Conservation (phyloP, 225 moss, liverwort and hornwort species). For the Polytrichum commune region DNA sequence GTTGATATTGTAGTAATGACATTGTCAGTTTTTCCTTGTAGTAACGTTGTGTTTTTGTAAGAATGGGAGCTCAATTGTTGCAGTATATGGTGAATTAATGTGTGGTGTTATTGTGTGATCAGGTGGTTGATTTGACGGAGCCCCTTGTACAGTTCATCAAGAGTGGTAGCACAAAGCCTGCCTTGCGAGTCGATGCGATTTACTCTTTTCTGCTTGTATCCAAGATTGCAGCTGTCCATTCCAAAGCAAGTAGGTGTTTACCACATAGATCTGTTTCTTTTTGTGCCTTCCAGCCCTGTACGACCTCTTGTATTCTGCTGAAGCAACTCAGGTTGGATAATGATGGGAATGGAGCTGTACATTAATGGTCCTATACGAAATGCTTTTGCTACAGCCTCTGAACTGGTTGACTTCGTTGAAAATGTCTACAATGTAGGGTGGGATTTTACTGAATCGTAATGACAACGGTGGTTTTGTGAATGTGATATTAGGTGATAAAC, state of each 20-base stretch:
- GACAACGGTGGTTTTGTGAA: neutral
- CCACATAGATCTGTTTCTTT: neutral
- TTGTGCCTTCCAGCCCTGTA: neutral
- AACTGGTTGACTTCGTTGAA: too few relatives aligned
- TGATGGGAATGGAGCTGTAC: too few relatives aligned
- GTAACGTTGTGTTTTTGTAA: neutral
- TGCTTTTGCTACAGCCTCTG: too few relatives aligned
- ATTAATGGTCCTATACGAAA: too few relatives aligned
- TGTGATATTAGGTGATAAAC: conserved; percentile 64
- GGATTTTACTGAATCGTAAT: too few relatives aligned
- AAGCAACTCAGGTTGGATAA: too few relatives aligned
- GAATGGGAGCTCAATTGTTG: neutral
- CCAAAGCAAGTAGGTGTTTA: conserved; percentile 63
- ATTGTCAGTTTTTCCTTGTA: too few relatives aligned
- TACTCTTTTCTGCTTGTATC: conserved; percentile 78
- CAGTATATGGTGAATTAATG: neutral
- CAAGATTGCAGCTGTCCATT: conserved; percentile 68
- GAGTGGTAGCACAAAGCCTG: conserved; percentile 69
- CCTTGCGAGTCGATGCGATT: conserved; percentile 83
- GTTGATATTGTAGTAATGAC: too few relatives aligned
- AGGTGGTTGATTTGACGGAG: conserved; percentile 77
- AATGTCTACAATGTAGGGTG: too few relatives aligned
- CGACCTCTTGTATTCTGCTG: neutral
- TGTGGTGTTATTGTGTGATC: conserved; percentile 19
- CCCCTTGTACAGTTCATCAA: conserved; percentile 76